Evolutionary conservation across 1,284 basidiomycete species (phyloP), one percentile per base, ranked within the genome.

Genomic region (Marasmius fiardii): DNA sequence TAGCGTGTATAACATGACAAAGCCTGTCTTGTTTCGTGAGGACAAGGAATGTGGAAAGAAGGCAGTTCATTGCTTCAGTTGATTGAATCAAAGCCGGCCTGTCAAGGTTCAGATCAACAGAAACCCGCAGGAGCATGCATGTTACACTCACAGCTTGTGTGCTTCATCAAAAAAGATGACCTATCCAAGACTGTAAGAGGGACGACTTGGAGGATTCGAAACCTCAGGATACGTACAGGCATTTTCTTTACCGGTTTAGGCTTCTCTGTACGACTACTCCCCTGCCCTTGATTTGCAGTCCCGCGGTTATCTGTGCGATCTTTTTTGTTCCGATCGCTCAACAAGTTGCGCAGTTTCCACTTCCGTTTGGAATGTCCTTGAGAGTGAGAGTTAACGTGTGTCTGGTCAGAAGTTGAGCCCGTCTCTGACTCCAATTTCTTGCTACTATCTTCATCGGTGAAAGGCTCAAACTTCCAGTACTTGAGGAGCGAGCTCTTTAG

Each of bases 81-180:
- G 88, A 89, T 60, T 86, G 83, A 41, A 92, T 88, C 53, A 92
- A 74, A 1, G 83, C 78, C 1, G 88, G 86, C 20, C 88, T 90
- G 35, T 16, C 18, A 24, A 52, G 57, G 35, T 55, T 33, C 53
- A 23, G 51, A 45, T 37, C 34, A 51, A 43, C 34, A 53, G 52
- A 54, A 57, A 18, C 61, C 55, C 55, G 43, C 43, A 51, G 26
- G 31, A 49, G 43, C 20, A 21, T 28, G 3, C 51, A 41, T 45
- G 39, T 21, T 23, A 20, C 53, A 66, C 83, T 54, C 67, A 89
- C 88, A 91, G 70, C 65, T 87, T 89, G 66, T 92, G 90, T 1
- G 90, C 89, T 67, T 92, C 91, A 62, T 92, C 90, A 57, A 93
- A 82, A 66, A 92, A 88, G 56, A 92, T 79, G 6, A 91, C 72